Base-by-base conservation (phyloP, 768 basidiomycete genomes). In the Hygrophoropsis aurantiaca region DNA sequence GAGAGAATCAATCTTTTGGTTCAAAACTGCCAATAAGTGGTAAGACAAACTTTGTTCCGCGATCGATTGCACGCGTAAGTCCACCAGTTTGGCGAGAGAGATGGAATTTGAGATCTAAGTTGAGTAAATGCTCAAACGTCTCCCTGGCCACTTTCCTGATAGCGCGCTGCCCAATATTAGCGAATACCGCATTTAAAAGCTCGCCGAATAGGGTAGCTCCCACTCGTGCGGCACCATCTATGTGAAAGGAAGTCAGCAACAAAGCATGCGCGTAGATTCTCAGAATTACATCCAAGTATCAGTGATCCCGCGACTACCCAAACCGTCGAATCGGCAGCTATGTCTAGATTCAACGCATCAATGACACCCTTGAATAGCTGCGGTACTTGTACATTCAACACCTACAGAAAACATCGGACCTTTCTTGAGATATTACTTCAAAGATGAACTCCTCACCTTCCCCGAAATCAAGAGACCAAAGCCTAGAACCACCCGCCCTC, bases 301-400 rank as follows among this genome's bases (percentile, higher is more conserved):
- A 92, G 72, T 2, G 88, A 82, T n/a, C 97, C 97, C 0, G 87
- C 92, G 19, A 99, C 72, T 3, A 94, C 75, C 90, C 93, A 95
- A 3, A 90, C 92, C 0, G 94, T 93, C 4, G 85, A 80, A 6
- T 74, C 63, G 11, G 82, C 68, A 11, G 85, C 80, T 26, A 97
- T 74, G 21, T 88, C 83, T 25, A 98, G 73, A 58, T 97, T 97
- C 52, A 99, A 73, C 1, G 89, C 67, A 62, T 99, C 95, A 43
- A 99, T 84, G 35, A 99, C 80, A 21, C 77, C 67, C 68, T 97
- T 98, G 80, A 99, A 99, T 51, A 98, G 72, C 55, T 91, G 80
- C 1, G 97, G 97, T n/a, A 99, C 94, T 76, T 98, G 95, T 1
- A 99, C 97, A 62, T 97, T 99, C 47, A 97, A 70, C 36, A 97